Evolutionary conservation across 805 yeast genomes (phyloP).

Genomic region (Wickerhamomyces alni): DNA sequence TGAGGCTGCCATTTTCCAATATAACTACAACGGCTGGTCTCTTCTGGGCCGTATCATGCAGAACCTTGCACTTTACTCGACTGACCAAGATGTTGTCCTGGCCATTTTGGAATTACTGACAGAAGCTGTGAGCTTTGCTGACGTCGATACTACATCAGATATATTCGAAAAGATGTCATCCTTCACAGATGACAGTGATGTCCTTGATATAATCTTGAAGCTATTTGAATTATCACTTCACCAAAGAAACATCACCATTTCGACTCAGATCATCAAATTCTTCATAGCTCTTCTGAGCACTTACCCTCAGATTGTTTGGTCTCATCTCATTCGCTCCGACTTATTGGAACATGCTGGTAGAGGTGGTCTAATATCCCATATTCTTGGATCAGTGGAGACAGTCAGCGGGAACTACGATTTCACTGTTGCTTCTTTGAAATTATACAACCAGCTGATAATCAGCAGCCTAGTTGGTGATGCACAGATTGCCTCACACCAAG

Average conservation of each 20-base stretch:
- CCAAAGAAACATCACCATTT: conserved; percentile 40
- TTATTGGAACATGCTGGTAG: conserved; percentile 55
- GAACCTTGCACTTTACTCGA: conserved; percentile 35
- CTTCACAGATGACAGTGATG: conserved; percentile 50
- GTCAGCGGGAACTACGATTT: conserved; percentile 62
- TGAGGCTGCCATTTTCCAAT: conserved; percentile 55
- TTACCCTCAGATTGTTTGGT: conserved; percentile 71
- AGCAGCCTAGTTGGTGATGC: conserved; percentile 40
- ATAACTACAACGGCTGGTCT: conserved; percentile 84
- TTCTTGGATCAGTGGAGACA: conserved; percentile 69
- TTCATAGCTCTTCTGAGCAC: conserved; percentile 41
- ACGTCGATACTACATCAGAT: conserved; percentile 34
- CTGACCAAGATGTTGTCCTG: conserved; percentile 35
- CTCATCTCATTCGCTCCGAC: conserved; percentile 61
- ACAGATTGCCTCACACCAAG: conserved; percentile 33
- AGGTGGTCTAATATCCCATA: conserved; percentile 56
- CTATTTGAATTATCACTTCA: conserved; percentile 66
- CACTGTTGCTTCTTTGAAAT: conserved; percentile 51
- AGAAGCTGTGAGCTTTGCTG: conserved; percentile 36
- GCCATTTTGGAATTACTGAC: conserved; percentile 49
- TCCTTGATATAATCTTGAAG: conserved; percentile 55
- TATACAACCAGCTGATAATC: conserved; percentile 47
- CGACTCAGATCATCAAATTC: conserved; percentile 42
- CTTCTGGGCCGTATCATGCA: conserved; percentile 73
- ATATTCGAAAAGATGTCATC: conserved; percentile 29